These are phyloP conservation scores for Cutaneotrichosporon mucoides DNA, from an alignment of 1,284 basidiomycete species.

Conservation along the genomic window DNA sequence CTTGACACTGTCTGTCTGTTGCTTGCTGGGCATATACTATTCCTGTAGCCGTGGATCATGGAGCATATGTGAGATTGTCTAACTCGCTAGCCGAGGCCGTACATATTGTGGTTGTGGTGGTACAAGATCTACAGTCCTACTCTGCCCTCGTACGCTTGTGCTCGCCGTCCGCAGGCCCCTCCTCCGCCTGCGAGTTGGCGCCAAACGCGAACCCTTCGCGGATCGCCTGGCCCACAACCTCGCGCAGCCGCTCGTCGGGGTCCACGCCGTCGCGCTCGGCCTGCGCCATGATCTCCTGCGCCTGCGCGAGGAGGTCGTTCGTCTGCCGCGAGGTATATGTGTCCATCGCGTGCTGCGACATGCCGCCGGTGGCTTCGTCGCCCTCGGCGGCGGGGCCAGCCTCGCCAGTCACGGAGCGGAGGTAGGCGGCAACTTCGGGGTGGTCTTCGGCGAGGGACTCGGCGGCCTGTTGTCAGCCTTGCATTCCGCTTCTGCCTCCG, in stretches of 20 bases:
- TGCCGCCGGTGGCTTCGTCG: slow-evolving; percentile 33
- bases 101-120: too few relatives aligned
- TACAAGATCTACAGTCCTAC: neutral
- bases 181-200: slow-evolving; percentile 2
- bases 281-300: slow-evolving; percentile 55
- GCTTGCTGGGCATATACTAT: too few relatives aligned
- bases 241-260: slow-evolving; percentile 41
- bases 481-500: too few relatives aligned
- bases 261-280: slow-evolving; percentile 40
- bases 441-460: slow-evolving; percentile 72
- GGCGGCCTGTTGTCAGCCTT: slow-evolving; percentile 58
- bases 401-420: slow-evolving; percentile 54
- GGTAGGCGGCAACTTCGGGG: slow-evolving; percentile 67
- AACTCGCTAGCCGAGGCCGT: too few relatives aligned
- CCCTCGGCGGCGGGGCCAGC: slow-evolving; percentile 19
- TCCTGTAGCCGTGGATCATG: too few relatives aligned
- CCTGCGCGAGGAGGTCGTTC: slow-evolving; percentile 61
- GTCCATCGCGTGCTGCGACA: slow-evolving; percentile 66
- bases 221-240: slow-evolving; percentile 42
- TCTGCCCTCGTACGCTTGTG: slow-evolving; percentile 7
- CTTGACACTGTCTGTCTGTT: neutral
- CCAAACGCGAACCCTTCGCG: slow-evolving; percentile 35
- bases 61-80: too few relatives aligned
- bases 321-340: slow-evolving; percentile 66
- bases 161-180: neutral